These are phyloP conservation scores for Blastobotrys petasosporus DNA, from an alignment of 1,139 yeast genomes.

Conservation along the genomic window DNA sequence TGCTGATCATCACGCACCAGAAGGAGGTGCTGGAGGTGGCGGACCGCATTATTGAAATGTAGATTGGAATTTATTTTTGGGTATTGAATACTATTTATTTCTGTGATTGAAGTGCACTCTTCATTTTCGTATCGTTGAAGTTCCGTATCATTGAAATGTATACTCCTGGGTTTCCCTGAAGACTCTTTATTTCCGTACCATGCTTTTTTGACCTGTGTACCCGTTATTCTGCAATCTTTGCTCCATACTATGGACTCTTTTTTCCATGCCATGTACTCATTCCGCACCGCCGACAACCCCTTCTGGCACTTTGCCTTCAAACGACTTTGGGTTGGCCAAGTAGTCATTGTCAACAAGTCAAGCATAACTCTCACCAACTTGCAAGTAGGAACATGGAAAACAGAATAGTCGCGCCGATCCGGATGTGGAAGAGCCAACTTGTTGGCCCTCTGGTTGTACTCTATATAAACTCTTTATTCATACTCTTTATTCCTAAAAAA, in stretches of 20 bases:
- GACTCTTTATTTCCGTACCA: no score
- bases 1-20: conserved; percentile 84
- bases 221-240: no score
- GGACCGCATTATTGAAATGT: conserved; percentile 28
- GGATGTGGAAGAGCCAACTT: conserved; percentile 32
- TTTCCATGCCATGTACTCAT: no score
- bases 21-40: conserved; percentile 56
- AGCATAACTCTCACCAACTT: conserved; percentile 95
- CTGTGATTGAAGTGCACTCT: no score
- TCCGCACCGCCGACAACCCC: no score
- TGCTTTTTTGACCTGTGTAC: no score
- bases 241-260: no score
- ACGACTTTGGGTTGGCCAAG: conserved; percentile 52
- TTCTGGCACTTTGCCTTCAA: conserved; percentile 50
- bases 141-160: no score
- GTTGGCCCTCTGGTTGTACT: conserved; percentile 47
- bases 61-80: background rate
- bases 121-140: no score
- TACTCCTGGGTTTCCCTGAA: no score
- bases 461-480: background rate
- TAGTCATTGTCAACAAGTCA: conserved; percentile 88
- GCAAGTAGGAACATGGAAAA: conserved; percentile 98
- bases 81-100: no score
- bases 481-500: background rate
- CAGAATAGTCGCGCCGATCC: conserved; percentile 82